Evolutionary conservation across 2,329 filamentous ascomycete genomes (phyloP).

Genomic region (Neurospora sp.): DNA sequence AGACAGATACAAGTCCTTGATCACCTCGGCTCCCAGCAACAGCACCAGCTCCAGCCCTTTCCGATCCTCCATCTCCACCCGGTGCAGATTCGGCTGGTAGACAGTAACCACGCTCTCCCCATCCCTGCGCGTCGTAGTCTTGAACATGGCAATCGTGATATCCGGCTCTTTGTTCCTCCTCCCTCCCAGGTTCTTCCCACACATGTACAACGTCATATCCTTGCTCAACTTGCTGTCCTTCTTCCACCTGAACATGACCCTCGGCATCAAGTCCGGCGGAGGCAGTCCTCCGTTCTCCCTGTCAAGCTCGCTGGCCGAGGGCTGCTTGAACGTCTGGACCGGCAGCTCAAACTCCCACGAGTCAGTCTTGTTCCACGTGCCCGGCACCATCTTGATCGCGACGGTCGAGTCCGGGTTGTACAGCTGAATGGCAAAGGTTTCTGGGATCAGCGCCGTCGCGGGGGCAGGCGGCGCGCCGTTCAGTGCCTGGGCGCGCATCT

Average conservation of each 20-base stretch:
- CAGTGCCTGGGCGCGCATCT: slow-evolving; percentile 54
- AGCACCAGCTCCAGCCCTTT: slow-evolving; percentile 87
- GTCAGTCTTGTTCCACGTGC: slow-evolving; percentile 70
- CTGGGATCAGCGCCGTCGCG: slow-evolving; percentile 63
- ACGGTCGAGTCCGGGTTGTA: slow-evolving; percentile 91
- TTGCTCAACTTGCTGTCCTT: slow-evolving; percentile 77
- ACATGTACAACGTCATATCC: slow-evolving; percentile 82
- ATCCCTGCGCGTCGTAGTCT: slow-evolving; percentile 36
- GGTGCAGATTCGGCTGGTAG: slow-evolving; percentile 84
- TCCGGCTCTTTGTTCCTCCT: slow-evolving; percentile 87
- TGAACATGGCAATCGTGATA: slow-evolving; percentile 87
- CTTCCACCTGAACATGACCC: slow-evolving; percentile 80
- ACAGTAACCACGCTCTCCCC: slow-evolving; percentile 60
- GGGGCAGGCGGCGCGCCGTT: slow-evolving; percentile 35
- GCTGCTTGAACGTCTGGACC: slow-evolving; percentile 70
- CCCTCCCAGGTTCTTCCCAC: slow-evolving; percentile 62
- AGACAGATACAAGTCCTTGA: slow-evolving; percentile 55
- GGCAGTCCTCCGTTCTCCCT: slow-evolving; percentile 48
- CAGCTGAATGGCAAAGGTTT: slow-evolving; percentile 72
- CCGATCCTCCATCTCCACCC: slow-evolving; percentile 86
- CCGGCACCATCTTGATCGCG: slow-evolving; percentile 57
- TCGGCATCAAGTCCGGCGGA: slow-evolving; percentile 49
- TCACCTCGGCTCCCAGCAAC: slow-evolving; percentile 51
- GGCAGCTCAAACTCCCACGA: slow-evolving; percentile 93
- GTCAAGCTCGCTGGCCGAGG: slow-evolving; percentile 71